A percentile compares a stretch with the other conserved stretches of the same genome.
These are phyloP conservation scores for Ephemerocybe angulata DNA, from an alignment of 768 basidiomycete species.

Conservation along the genomic window DNA sequence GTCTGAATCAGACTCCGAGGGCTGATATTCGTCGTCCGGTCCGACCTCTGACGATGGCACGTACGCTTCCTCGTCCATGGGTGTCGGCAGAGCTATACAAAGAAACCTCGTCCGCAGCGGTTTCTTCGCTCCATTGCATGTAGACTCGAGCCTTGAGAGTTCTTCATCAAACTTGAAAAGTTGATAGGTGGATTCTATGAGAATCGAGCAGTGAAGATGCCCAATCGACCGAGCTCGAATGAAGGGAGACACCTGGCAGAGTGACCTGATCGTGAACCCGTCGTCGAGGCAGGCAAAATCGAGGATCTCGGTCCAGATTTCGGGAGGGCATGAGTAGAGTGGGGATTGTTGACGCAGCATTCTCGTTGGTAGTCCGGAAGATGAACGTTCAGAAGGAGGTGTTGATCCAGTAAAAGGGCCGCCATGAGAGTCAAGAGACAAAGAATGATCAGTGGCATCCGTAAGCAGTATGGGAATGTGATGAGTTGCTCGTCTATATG, in stretches of 20 bases:
- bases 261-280: neutral
- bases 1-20: neutral
- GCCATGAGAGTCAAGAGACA: no score
- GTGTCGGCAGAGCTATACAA: neutral
- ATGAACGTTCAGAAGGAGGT: no score
- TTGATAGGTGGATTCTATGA: neutral
- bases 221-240: neutral
- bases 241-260: neutral
- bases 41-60: neutral
- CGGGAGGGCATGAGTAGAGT: no score
- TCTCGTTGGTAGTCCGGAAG: no score
- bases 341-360: no score
- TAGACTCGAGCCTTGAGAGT: no score
- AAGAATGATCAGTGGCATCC: no score
- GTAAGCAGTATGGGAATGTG: no score
- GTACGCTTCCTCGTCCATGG: neutral
- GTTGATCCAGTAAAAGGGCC: no score
- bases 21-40: neutral
- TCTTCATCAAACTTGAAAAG: neutral
- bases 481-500: no score
- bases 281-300: neutral
- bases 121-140: neutral
- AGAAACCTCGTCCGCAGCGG: neutral
- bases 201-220: neutral
- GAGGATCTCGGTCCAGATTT: neutral